Evolutionary conservation across 306 rosid genomes (phyloP).

Genomic region (Begonia masoniana): DNA sequence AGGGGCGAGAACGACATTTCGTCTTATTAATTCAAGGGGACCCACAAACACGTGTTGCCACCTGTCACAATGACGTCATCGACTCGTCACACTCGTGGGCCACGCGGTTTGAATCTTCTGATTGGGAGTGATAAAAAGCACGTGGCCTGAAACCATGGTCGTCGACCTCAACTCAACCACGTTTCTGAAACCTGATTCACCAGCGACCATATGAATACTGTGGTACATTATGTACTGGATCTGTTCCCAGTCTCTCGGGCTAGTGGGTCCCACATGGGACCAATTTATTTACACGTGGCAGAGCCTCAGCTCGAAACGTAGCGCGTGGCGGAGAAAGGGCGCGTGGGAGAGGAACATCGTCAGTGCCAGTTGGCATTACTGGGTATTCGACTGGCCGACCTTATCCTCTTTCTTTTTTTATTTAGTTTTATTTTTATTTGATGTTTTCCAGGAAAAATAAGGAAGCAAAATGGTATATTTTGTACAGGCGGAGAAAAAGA

Average conservation of each 20-base stretch:
- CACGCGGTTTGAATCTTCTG: too few species aligned
- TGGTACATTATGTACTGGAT: too few species aligned
- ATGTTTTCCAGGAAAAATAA: conserved; percentile 14
- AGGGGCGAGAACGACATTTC: too few species aligned
- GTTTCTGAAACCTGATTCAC: too few species aligned
- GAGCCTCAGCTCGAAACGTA: background rate
- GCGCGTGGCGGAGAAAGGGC: conserved; percentile 3
- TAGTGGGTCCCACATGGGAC: background rate
- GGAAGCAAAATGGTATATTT: conserved; percentile 20
- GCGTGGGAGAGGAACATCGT: conserved; percentile 17
- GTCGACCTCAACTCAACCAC: too few species aligned
- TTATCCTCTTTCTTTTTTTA: conserved; percentile 29
- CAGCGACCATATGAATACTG: too few species aligned
- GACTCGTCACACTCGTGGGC: too few species aligned
- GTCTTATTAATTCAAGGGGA: too few species aligned
- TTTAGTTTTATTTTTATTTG: background rate
- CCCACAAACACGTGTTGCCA: too few species aligned
- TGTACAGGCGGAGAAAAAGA: conserved; percentile 10
- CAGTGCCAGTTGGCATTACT: conserved; percentile 38
- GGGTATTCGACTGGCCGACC: conserved; percentile 31
- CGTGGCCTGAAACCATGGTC: too few species aligned
- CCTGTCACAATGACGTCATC: too few species aligned
- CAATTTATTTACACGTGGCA: conserved; percentile 5
- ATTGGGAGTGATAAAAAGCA: too few species aligned
- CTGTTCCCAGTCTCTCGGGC: background rate